Percentiles rank a stretch among this genome's conserved stretches.
phyloP scores from a whole-genome alignment of 768 basidiomycete species.

The Cantharellus anzutake region DNA sequence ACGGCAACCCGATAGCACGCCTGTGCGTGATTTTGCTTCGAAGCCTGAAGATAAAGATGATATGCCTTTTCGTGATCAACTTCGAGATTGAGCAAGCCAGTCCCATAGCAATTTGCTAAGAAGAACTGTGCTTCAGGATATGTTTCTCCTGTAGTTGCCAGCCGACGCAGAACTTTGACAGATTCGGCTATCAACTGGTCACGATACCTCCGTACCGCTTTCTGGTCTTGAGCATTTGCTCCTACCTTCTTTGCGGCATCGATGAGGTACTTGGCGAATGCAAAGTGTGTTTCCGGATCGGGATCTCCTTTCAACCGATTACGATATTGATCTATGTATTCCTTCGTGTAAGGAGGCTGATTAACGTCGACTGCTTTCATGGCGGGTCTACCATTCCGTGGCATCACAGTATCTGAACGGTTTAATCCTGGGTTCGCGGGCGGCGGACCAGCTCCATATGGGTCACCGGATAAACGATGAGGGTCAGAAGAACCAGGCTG shows the following conservation, averaged over 20 bases:
- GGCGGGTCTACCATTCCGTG: slow-evolving; percentile 25
- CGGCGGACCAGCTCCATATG: too few relatives aligned
- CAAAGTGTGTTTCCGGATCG: slow-evolving; percentile 93
- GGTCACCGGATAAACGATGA: too few relatives aligned
- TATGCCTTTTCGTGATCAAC: slow-evolving; percentile 98
- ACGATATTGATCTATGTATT: slow-evolving; percentile 95
- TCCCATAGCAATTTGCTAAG: slow-evolving; percentile 91
- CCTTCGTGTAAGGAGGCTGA: slow-evolving; percentile 72
- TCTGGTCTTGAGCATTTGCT: slow-evolving; percentile 49
- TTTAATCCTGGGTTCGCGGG: neutral
- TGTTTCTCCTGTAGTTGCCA: slow-evolving; percentile 82
- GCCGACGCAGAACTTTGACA: slow-evolving; percentile 76
- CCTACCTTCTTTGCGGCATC: slow-evolving; percentile 92
- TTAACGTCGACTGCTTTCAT: slow-evolving; percentile 67
- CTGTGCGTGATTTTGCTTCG: slow-evolving; percentile 89
- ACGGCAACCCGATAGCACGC: slow-evolving; percentile 95
- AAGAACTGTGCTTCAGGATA: slow-evolving; percentile 98
- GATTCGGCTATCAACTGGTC: slow-evolving; percentile 76
- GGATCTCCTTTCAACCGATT: slow-evolving; percentile 94
- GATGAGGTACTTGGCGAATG: slow-evolving; percentile 97
- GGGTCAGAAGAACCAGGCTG: slow-evolving; percentile 11
- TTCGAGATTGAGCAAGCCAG: slow-evolving; percentile 83
- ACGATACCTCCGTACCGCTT: slow-evolving; percentile 75
- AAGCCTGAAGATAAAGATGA: slow-evolving; percentile 89
- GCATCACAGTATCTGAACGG: neutral